A percentile compares a stretch with the other conserved stretches of the same genome.
These are phyloP conservation scores for Petunia hybrid DNA, from an alignment of 305 asterid species.

Conservation along the genomic window DNA sequence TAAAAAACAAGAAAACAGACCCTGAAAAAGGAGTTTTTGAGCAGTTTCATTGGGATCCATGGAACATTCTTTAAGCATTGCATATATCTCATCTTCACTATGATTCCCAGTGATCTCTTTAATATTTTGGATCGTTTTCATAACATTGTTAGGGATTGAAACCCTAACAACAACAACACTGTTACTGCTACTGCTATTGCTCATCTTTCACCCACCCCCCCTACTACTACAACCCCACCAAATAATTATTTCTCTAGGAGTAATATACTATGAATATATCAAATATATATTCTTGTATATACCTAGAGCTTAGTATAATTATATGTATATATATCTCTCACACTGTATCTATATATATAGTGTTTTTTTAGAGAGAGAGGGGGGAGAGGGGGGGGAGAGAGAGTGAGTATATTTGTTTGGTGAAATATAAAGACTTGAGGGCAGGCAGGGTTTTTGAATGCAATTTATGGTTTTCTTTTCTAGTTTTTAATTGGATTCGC, in stretches of 20 bases:
- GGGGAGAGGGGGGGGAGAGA: background rate
- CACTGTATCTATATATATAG: background rate
- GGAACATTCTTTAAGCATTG: conserved; percentile 88
- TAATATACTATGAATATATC: background rate
- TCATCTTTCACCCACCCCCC: conserved; percentile 32
- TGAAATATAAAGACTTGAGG: background rate
- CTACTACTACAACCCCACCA: background rate
- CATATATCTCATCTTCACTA: conserved; percentile 87
- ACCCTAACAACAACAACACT: conserved; percentile 55
- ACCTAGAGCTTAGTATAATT: background rate
- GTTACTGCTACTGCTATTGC: conserved; percentile 30
- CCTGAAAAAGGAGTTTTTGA: conserved; percentile 84
- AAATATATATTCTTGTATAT: conserved; percentile 3
- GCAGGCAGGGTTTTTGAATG: background rate
- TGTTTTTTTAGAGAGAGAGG: background rate
- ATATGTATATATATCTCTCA: background rate
- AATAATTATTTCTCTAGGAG: background rate
- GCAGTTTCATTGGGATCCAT: conserved; percentile 96
- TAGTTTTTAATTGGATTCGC: background rate
- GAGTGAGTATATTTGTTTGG: background rate
- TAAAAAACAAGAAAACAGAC: conserved; percentile 37
- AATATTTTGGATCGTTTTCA: conserved; percentile 79
- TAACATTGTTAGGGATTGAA: conserved; percentile 75
- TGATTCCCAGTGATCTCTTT: conserved; percentile 91
- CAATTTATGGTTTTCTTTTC: background rate